Percentiles rank a stretch among this genome's conserved stretches.
phyloP scores from a whole-genome alignment of 192 early-diverging fungal genomes.

The Entrophospora sp. region DNA sequence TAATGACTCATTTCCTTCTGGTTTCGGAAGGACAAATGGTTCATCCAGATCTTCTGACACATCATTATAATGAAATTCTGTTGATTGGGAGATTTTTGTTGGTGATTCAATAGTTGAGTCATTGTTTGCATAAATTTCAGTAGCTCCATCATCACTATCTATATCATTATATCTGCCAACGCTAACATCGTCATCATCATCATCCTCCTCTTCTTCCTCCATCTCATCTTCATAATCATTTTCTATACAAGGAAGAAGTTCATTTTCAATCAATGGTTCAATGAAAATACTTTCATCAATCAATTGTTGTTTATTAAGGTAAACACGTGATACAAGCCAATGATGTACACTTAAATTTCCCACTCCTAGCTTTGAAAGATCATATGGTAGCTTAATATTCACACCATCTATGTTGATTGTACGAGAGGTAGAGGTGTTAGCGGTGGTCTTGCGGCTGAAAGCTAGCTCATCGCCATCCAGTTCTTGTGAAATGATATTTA shows the following conservation, averaged over 20 bases:
- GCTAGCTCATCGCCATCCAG: constrained; percentile 21
- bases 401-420: constrained; percentile 23
- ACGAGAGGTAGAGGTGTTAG: constrained; percentile 18
- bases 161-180: not conserved
- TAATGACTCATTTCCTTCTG: not conserved
- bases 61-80: not conserved
- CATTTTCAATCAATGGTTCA: constrained; percentile 36
- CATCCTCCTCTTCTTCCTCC: constrained; percentile 22
- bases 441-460: not conserved
- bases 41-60: too few relatives aligned
- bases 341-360: constrained; percentile 37
- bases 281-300: constrained; percentile 44
- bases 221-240: constrained; percentile 18
- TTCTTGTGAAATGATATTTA: constrained; percentile 11
- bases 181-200: not conserved
- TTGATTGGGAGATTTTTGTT: not conserved
- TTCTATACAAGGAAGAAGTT: constrained; percentile 30
- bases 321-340: constrained; percentile 50
- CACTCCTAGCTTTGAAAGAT: constrained; percentile 23
- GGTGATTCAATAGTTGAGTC: not conserved
- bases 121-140: not conserved
- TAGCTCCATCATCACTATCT: not conserved
- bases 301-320: constrained; percentile 45
- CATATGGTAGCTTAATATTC: constrained; percentile 13
- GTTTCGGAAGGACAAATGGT: too few relatives aligned